These are phyloP conservation scores for Nemania sp. DNA, from an alignment of 2,329 filamentous ascomycete genomes.

Conservation along the genomic window DNA sequence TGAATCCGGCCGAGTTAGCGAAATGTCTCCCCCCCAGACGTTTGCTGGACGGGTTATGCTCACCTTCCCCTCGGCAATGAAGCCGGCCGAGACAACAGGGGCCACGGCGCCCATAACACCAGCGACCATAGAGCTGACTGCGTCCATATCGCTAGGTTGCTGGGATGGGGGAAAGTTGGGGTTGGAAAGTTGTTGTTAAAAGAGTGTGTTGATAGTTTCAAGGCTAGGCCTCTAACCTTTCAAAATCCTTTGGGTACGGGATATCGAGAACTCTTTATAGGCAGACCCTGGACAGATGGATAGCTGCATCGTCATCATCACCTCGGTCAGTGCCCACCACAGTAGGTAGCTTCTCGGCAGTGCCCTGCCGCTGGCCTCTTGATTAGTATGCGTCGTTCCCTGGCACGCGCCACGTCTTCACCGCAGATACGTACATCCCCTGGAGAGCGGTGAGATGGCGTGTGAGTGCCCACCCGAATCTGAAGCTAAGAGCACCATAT, in stretches of 20 bases:
- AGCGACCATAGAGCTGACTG: conserved; percentile 26
- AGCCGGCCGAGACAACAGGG: conserved; percentile 27
- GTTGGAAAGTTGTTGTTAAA: conserved; percentile 18
- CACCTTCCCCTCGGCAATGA: conserved; percentile 29
- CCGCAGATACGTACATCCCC: conserved; percentile 9
- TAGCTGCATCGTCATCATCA: conserved; percentile 9
- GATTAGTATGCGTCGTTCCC: not conserved
- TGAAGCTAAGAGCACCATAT: not conserved
- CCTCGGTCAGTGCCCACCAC: not conserved
- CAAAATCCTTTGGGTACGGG: conserved; percentile 18
- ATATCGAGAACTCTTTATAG: conserved; percentile 28
- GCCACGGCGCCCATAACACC: conserved; percentile 25
- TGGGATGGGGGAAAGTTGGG: conserved; percentile 9
- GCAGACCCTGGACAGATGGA: not conserved
- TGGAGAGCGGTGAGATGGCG: conserved; percentile 19
- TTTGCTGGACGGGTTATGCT: not conserved
- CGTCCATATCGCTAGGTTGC: conserved; percentile 28
- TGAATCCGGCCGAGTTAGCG: conserved; percentile 1
- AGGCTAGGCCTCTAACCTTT: conserved; percentile 28
- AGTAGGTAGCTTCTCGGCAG: not conserved
- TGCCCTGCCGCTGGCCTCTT: not conserved
- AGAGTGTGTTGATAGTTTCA: conserved; percentile 24
- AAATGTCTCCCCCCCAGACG: not conserved
- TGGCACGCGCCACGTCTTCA: conserved; percentile 12
- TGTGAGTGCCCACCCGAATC: not conserved